Percentiles rank a stretch among this genome's conserved stretches.
Evolutionary conservation across 2,329 filamentous ascomycete genomes (phyloP).

Genomic region (Talaromyces amestolkiae): DNA sequence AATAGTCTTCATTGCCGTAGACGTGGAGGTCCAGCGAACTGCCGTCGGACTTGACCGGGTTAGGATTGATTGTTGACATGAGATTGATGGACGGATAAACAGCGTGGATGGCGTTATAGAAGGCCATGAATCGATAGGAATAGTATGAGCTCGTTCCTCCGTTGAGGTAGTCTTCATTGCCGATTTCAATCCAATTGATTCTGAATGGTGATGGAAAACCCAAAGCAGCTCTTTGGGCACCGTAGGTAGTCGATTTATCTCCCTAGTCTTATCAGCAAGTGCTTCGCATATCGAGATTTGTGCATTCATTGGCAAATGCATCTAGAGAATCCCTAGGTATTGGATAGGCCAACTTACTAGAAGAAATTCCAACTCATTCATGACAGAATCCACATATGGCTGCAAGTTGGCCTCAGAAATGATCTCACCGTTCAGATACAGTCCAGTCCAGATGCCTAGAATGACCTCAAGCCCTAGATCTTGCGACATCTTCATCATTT

Average conservation of each 20-base stretch:
- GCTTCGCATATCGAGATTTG: neutral
- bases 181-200: conserved; percentile 63
- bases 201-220: conserved; percentile 62
- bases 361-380: conserved; percentile 32
- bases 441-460: conserved; percentile 15
- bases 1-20: conserved; percentile 19
- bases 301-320: neutral
- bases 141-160: conserved; percentile 52
- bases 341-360: neutral
- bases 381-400: conserved; percentile 35
- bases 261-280: conserved; percentile 11
- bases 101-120: conserved; percentile 59
- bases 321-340: no score
- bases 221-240: conserved; percentile 54
- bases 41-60: neutral
- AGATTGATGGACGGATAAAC: neutral
- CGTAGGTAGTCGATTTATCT: conserved; percentile 30
- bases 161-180: conserved; percentile 65
- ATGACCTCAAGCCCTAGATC: neutral
- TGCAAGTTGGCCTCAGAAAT: conserved; percentile 38
- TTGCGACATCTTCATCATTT: neutral
- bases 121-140: conserved; percentile 56
- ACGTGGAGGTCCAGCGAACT: neutral
- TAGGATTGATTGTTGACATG: neutral
- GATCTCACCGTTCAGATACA: conserved; percentile 41